Base-by-base conservation (phyloP, 345 rosid genomes). In the Pugionium dolabratum region DNA sequence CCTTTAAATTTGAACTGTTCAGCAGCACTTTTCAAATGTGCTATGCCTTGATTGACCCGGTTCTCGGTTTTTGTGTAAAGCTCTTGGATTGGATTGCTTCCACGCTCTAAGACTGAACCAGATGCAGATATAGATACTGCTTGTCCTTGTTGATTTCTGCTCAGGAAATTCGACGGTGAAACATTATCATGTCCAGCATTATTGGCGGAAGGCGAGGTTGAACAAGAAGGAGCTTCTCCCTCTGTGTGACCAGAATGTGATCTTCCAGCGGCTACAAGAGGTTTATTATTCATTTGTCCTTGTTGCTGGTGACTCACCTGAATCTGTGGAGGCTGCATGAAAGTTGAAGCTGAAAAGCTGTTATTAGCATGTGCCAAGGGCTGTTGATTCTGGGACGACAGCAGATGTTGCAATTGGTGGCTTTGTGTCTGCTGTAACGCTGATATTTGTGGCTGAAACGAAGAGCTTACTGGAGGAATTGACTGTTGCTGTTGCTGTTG, bases 201-300 rank as follows among this genome's bases (percentile, higher is more conserved):
- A 65, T 86, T 86, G 58, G 97, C 77, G 2, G 97, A 93, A 52
- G 97, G 98, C 2, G 98, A 93, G 71, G 97, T 90, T 18, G 97
- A 90, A 79, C 97, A 90, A 33, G 98, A 88, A 58, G 97, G 97
- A 68, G 89, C 85, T 63, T 93, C 97, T 71, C 89, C 91, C 62
- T 90, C 97, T 6, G 89, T 86, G 57, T 82, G 82, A 58, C 81
- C 79, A 47, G 97, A 93, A 56, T 75, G 88, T 55, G 85, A 81
- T 77, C 83, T 82, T 57, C 89, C 73, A 8, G 68, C 25, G 37
- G 68, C 45, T 47, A 74, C 76, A 40, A 46, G 55, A 44, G 64
- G 58, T 45, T 79, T 75, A 37, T 82, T 85, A 31, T 83, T 78
- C 28, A 67, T 67, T 64, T 80, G 83, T 76, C 81, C 86, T 76